phyloP scores from a whole-genome alignment of 108 stramenopile species.

The Fragilaria crotonensis region DNA sequence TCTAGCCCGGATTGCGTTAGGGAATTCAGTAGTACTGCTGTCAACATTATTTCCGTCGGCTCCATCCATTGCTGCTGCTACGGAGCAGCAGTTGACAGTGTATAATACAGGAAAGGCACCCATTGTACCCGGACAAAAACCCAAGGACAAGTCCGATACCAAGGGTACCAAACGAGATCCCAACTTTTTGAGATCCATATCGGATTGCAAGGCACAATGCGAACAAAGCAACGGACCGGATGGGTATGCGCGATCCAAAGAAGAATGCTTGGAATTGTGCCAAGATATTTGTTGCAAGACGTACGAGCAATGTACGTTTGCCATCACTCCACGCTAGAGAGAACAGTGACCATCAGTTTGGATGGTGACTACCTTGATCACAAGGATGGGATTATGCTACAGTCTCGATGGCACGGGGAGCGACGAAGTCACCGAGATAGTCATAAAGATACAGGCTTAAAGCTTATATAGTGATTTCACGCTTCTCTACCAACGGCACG shows the following conservation, averaged over 20 bases:
- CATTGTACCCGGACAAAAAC: conserved; percentile 58
- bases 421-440: background rate
- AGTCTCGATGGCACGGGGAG: background rate
- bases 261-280: conserved; percentile 73
- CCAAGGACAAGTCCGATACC: conserved; percentile 52
- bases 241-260: conserved; percentile 60
- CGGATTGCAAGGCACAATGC: conserved; percentile 62
- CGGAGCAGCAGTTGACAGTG: too few relatives aligned
- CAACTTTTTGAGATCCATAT: conserved; percentile 62
- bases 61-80: too few relatives aligned
- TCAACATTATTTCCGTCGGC: too few relatives aligned
- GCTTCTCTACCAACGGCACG: conserved; percentile 79
- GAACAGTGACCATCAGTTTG: background rate
- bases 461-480: conserved; percentile 31
- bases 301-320: conserved; percentile 81
- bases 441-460: background rate
- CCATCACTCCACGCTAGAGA: conserved; percentile 36
- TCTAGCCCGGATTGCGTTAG: too few relatives aligned
- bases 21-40: too few relatives aligned
- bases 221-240: conserved; percentile 45
- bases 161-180: conserved; percentile 77
- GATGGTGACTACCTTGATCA: background rate
- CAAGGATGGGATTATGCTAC: background rate
- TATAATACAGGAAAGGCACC: conserved; percentile 44
- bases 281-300: conserved; percentile 85